These are phyloP conservation scores for Tolypocladium album DNA, from an alignment of 2,329 filamentous ascomycete genomes.

Conservation along the genomic window DNA sequence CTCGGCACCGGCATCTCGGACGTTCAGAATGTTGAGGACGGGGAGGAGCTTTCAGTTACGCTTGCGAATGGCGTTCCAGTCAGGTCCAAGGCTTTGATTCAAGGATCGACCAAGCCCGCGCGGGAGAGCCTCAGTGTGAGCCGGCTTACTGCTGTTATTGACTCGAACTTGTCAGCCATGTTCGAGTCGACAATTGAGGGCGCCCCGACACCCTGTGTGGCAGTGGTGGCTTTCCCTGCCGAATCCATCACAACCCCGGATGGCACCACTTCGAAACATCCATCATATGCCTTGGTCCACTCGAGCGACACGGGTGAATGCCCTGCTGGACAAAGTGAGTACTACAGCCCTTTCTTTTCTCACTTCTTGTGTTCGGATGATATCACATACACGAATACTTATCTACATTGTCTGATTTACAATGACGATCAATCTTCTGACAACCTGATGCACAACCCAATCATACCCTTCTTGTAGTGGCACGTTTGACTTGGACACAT, in stretches of 20 bases:
- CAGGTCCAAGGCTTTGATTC: constrained; percentile 43
- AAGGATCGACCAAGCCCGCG: constrained; percentile 22
- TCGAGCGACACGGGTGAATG: constrained; percentile 92
- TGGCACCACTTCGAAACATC: constrained; percentile 26
- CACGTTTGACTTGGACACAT: constrained; percentile 7
- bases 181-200: constrained; percentile 67
- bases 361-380: constrained; percentile 66
- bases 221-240: constrained; percentile 55
- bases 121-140: constrained; percentile 29
- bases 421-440: constrained; percentile 86
- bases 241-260: constrained; percentile 28
- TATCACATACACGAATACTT: constrained; percentile 70
- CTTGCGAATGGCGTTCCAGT: constrained; percentile 49
- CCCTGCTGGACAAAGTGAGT: constrained; percentile 82
- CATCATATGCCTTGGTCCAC: constrained; percentile 58
- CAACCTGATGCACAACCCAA: constrained; percentile 60
- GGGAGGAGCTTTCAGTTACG: constrained; percentile 28
- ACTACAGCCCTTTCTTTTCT: constrained; percentile 7
- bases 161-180: constrained; percentile 50
- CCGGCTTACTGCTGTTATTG: constrained; percentile 58
- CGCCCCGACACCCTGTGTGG: constrained; percentile 62
- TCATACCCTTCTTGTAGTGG: constrained; percentile 4
- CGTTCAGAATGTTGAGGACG: constrained; percentile 8
- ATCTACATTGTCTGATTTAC: constrained; percentile 99
- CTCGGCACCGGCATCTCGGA: constrained; percentile 57